Base-by-base conservation (phyloP, 129 eudicot species). In the Calendula officinalis region DNA sequence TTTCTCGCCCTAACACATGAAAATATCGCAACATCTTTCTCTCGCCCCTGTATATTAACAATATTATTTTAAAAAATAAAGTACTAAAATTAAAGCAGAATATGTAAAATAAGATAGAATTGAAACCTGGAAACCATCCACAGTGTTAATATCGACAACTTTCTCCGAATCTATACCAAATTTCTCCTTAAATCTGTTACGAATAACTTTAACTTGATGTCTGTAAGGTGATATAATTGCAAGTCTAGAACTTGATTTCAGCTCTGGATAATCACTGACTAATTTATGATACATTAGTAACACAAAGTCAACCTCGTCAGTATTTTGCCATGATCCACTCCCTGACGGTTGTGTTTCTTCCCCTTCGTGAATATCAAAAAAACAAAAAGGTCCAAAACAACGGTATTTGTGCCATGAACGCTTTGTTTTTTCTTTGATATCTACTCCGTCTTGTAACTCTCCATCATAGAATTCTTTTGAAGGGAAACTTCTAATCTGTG, bases 151-250 rank as follows among this genome's bases (percentile, higher is more conserved):
- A 52, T 94, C 99, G 8, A 94, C 97, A 27, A 88, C 75, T 71
- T 89, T 86, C 64, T 88, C 85, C 1, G 97, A 78, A 22, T 88
- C 87, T 64, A 79, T 81, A 22, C 99, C 99, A 74, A 92, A 92
- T 36, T 62, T 79, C n/a, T 58, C 72, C 37, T 69, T 80, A 57
- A 85, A 88, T 51, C 56, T 82, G 32, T 67, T 74, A 34, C 84
- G 75, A 48, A 94, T 71, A 71, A 85, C 86, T 72, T 86, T 83
- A 66, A 94, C 92, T 78, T 94, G 95, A 40, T 65, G 68, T 70
- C 86, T 86, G 41, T 94, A 94, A 44, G 99, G 95, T 27, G 99
- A 79, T 76, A 91, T 91, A 62, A 94, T 88, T 39, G 99, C 99
- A 45, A 86, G 65, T 43, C 82, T 79, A 50, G 89, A 73, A 75